A percentile compares a stretch with the other conserved stretches of the same genome.
Conservation (phyloP, 148 eudicot genomes). For the Rhododendron molle region DNA sequence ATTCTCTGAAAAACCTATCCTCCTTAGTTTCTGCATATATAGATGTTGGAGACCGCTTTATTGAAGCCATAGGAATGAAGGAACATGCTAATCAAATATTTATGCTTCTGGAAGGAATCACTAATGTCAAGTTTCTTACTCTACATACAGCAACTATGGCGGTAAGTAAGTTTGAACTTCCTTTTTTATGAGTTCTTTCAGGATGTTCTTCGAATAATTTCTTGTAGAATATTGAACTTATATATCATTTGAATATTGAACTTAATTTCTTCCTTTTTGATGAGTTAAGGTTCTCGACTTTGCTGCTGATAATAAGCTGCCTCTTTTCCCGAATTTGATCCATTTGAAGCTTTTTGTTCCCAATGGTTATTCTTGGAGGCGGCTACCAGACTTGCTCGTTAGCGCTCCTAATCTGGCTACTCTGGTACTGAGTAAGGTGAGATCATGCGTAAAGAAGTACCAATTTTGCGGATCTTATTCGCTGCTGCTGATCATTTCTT, state of each 20-base stretch:
- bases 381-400: slow-evolving; percentile 3
- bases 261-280: not conserved
- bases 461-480: not conserved
- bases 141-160: not conserved
- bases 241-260: not conserved
- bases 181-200: not conserved
- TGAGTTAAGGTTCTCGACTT: slow-evolving; percentile 2
- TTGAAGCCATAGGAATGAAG: not conserved
- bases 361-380: not conserved
- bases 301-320: slow-evolving; percentile 5
- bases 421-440: slow-evolving; percentile 9
- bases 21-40: slow-evolving; percentile 9
- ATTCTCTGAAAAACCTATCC: not conserved
- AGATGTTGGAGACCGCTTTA: slow-evolving; percentile 4
- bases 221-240: not conserved
- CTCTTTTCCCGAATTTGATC: slow-evolving; percentile 13
- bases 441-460: not conserved
- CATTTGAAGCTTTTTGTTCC: slow-evolving; percentile 5
- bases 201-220: not conserved
- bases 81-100: not conserved
- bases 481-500: not conserved
- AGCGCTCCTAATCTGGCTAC: not conserved
- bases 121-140: not conserved
- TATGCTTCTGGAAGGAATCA: slow-evolving; percentile 9
- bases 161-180: not conserved